These are phyloP conservation scores for Fusarium protoensiforme DNA, from an alignment of 2,329 filamentous ascomycete species.

Conservation along the genomic window DNA sequence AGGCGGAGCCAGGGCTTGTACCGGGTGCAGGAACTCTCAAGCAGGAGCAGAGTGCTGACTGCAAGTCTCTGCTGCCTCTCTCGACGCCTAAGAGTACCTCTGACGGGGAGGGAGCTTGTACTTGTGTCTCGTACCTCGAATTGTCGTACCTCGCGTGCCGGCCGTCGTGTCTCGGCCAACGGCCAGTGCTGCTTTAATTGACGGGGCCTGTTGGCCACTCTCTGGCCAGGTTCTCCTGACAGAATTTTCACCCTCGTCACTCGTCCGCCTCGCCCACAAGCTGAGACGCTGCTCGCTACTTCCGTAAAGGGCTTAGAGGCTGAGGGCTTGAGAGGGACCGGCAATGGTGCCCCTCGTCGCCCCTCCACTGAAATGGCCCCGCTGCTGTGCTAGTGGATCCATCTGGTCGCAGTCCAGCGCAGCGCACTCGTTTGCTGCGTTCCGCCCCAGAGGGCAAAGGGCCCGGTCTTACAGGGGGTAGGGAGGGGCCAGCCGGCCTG, in stretches of 20 bases:
- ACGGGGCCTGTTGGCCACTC: constrained; percentile 22
- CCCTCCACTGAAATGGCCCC: constrained; percentile 41
- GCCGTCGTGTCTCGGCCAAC: constrained; percentile 37
- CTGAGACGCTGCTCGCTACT: constrained; percentile 35
- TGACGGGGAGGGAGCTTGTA: background rate
- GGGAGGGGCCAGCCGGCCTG: constrained; percentile 20
- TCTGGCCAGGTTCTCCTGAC: constrained; percentile 45
- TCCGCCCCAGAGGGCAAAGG: constrained; percentile 15
- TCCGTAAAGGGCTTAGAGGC: constrained; percentile 37
- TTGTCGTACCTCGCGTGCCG: constrained; percentile 19
- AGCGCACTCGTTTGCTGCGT: constrained; percentile 16
- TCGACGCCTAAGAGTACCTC: constrained; percentile 27
- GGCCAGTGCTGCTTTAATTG: constrained; percentile 38
- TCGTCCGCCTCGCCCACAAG: constrained; percentile 37
- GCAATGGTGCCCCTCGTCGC: constrained; percentile 34
- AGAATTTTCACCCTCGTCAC: constrained; percentile 45
- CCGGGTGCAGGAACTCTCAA: constrained; percentile 19
- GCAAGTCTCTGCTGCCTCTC: constrained; percentile 22
- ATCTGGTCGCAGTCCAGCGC: constrained; percentile 21
- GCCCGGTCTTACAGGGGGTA: constrained; percentile 24
- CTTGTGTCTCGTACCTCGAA: constrained; percentile 9
- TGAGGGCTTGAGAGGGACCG: constrained; percentile 18
- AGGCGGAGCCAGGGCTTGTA: constrained; percentile 30
- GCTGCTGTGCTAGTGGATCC: constrained; percentile 37
- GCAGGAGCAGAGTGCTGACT: constrained; percentile 9